phyloP scores from a whole-genome alignment of 768 basidiomycete species.

The Lentinula raphanica region DNA sequence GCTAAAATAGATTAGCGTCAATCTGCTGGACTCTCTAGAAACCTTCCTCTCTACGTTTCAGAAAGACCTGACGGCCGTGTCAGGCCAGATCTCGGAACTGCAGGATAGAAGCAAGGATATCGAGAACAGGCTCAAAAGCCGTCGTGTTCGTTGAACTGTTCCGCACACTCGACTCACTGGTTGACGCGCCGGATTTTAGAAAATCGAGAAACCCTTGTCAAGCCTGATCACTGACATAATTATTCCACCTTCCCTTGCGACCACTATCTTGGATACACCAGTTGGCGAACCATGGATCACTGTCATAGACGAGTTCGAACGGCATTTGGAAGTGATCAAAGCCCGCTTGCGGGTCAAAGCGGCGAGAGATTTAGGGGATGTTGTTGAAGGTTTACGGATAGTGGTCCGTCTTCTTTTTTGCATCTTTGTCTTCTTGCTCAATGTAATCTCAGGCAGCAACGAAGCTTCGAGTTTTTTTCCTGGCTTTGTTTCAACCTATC shows the following conservation, averaged over 20 bases:
- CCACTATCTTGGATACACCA: conserved; percentile 74
- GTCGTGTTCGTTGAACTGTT: conserved; percentile 52
- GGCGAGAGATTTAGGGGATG: conserved; percentile 74
- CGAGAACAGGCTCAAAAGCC: conserved; percentile 76
- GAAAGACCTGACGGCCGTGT: conserved; percentile 88
- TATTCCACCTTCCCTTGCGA: conserved; percentile 75
- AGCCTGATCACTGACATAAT: conserved; percentile 75
- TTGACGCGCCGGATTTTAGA: conserved; percentile 40
- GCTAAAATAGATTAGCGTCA: conserved; percentile 67
- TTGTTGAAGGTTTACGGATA: conserved; percentile 83
- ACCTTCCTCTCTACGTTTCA: conserved; percentile 94
- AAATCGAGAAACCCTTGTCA: conserved; percentile 83
- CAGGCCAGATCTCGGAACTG: conserved; percentile 92
- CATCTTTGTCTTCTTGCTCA: not conserved
- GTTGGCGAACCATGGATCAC: conserved; percentile 88
- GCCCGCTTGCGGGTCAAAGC: conserved; percentile 81
- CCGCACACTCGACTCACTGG: not conserved
- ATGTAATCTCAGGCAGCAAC: conserved; percentile 63
- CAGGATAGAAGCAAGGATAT: conserved; percentile 89
- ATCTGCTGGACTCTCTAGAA: conserved; percentile 81
- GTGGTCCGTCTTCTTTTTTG: conserved; percentile 50
- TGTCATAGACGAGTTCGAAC: conserved; percentile 77
- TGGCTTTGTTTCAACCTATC: conserved; percentile 78
- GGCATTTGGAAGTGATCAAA: conserved; percentile 60
- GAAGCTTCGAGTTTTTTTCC: conserved; percentile 83